Evolutionary conservation across 139 green algal species (phyloP).

Genomic region (Coelastrella sp.): DNA sequence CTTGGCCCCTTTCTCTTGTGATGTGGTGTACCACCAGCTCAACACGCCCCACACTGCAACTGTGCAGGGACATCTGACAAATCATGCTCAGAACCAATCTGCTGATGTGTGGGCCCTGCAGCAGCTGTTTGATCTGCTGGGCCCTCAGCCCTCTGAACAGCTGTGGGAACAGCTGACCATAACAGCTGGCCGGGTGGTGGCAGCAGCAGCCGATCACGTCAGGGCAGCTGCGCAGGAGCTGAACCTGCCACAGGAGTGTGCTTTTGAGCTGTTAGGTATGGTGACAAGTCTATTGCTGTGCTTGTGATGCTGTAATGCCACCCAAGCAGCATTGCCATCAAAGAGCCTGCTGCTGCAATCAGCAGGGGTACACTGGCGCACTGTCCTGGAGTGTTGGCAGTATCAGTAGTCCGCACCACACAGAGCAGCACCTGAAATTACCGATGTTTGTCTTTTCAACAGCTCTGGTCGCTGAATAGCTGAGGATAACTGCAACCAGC

Average conservation of each 20-base stretch:
- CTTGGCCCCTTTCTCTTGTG: too few species aligned
- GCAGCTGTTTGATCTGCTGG: slow-evolving; percentile 49
- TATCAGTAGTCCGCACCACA: background rate
- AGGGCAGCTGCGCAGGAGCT: slow-evolving; percentile 36
- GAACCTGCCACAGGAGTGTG: slow-evolving; percentile 39
- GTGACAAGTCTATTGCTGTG: background rate
- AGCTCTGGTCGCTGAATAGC: background rate
- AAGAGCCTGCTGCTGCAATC: too few species aligned
- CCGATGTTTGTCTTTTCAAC: too few species aligned
- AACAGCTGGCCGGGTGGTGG: background rate
- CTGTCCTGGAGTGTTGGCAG: too few species aligned
- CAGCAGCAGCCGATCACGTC: slow-evolving; percentile 38
- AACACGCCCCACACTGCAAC: too few species aligned
- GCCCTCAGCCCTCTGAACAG: background rate
- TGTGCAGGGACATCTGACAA: slow-evolving; percentile 61
- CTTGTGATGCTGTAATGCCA: background rate
- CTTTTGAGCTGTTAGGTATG: slow-evolving; percentile 35
- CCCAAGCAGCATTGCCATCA: too few species aligned
- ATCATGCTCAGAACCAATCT: slow-evolving; percentile 58
- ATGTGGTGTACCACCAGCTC: too few species aligned
- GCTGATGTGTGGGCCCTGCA: slow-evolving; percentile 57
- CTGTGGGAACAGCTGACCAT: slow-evolving; percentile 25
- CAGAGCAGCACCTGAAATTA: background rate
- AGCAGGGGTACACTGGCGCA: too few species aligned
- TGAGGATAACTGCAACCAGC: too few species aligned